These are phyloP conservation scores for Saccharata proteae DNA, from an alignment of 2,329 filamentous ascomycete species.

Conservation along the genomic window DNA sequence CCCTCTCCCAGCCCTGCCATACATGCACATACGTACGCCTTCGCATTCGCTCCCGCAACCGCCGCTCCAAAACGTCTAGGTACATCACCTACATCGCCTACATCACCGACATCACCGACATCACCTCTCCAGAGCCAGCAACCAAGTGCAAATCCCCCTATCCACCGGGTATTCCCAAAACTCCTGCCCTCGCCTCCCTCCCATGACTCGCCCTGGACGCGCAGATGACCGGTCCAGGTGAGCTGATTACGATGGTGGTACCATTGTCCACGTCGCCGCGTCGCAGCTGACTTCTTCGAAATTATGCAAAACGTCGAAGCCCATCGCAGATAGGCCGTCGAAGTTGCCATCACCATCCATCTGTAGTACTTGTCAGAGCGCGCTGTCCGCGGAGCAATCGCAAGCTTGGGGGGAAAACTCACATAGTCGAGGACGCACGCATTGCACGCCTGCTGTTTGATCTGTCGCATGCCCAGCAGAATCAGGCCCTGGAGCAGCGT, in stretches of 20 bases:
- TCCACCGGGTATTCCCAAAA: conserved; percentile 13
- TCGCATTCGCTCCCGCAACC: conserved; percentile 3
- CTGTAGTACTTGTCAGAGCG: conserved; percentile 29
- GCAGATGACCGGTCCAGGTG: no score
- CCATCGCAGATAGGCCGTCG: conserved; percentile 66
- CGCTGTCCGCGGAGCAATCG: conserved; percentile 18
- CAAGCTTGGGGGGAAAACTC: conserved; percentile 31
- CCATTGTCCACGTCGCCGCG: conserved; percentile 48
- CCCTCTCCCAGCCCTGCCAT: no score
- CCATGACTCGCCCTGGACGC: no score
- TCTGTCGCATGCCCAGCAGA: conserved; percentile 68
- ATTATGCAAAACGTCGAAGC: conserved; percentile 64
- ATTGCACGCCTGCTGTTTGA: conserved; percentile 63
- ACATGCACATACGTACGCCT: conserved; percentile 1
- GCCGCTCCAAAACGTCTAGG: conserved; percentile 1
- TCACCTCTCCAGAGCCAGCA: neutral
- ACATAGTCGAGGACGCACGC: conserved; percentile 72
- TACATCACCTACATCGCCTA: neutral
- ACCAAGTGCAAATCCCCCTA: conserved; percentile 5
- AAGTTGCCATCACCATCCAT: conserved; percentile 59
- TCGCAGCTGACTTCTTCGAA: conserved; percentile 73
- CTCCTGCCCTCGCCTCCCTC: neutral
- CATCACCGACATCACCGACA: conserved; percentile 1
- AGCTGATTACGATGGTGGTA: conserved; percentile 31
- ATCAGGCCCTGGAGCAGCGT: conserved; percentile 67